These are phyloP conservation scores for Coprinellus micaceus DNA, from an alignment of 768 basidiomycete genomes.

Conservation along the genomic window DNA sequence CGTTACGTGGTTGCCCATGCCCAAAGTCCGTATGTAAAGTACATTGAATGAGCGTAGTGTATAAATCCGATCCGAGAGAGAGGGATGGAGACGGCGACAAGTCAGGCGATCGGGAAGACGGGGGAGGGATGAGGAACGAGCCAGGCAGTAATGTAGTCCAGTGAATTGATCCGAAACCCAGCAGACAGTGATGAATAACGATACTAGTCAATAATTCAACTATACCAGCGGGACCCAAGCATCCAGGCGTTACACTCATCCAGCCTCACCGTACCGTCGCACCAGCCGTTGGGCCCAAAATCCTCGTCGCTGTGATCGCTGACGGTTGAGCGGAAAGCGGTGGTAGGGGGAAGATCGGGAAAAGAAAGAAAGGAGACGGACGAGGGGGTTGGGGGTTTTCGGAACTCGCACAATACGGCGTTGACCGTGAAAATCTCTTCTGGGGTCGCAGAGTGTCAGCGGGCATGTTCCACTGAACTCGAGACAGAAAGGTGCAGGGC, in stretches of 20 bases:
- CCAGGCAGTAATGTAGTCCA: too few relatives aligned
- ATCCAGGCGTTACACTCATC: constrained; percentile 4
- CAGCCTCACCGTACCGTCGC: neutral
- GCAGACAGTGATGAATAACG: too few relatives aligned
- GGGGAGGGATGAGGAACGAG: too few relatives aligned
- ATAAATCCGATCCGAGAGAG: too few relatives aligned
- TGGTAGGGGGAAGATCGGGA: constrained; percentile 17
- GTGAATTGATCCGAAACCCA: too few relatives aligned
- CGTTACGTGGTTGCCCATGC: too few relatives aligned
- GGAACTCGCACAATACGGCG: constrained; percentile 93
- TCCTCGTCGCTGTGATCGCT: neutral
- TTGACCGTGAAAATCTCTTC: constrained; percentile 99
- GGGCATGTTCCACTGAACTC: constrained; percentile 37
- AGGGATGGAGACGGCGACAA: too few relatives aligned
- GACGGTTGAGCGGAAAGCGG: constrained; percentile 12
- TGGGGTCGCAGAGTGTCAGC: constrained; percentile 49
- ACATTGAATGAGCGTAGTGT: too few relatives aligned
- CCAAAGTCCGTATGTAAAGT: too few relatives aligned
- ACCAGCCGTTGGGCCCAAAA: neutral
- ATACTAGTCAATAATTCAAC: too few relatives aligned
- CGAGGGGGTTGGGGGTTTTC: constrained; percentile 60
- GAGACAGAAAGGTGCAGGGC: constrained; percentile 14
- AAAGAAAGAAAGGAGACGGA: constrained; percentile 13
- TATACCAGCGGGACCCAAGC: too few relatives aligned
- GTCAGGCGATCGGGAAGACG: too few relatives aligned